A percentile compares a stretch with the other conserved stretches of the same genome.
Evolutionary conservation across 2,329 filamentous ascomycete species (phyloP).

Genomic region (Paraconiothyrium brasiliense): DNA sequence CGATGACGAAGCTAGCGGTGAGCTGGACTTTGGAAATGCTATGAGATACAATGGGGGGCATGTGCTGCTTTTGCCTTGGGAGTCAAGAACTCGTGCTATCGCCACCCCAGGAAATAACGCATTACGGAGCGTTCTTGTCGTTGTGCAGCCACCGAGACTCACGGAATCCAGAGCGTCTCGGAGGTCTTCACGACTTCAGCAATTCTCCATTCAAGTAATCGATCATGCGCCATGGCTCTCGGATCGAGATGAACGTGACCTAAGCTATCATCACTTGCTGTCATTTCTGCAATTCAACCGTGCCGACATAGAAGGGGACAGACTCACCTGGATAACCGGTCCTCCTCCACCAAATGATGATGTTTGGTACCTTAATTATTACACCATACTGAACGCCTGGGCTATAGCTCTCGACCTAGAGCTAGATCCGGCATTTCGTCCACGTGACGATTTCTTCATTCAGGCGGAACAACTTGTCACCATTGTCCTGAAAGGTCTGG

Average conservation of each 20-base stretch:
- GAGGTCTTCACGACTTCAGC: too few relatives aligned
- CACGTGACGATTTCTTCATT: constrained; percentile 7
- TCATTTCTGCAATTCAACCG: background rate
- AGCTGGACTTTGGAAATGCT: background rate
- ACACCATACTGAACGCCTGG: constrained; percentile 30
- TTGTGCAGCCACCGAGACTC: background rate
- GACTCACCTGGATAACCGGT: constrained; percentile 5
- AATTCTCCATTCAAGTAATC: background rate
- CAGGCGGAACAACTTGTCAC: constrained; percentile 5
- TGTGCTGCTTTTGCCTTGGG: constrained; percentile 8
- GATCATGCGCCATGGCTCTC: constrained; percentile 8
- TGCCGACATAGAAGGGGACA: background rate
- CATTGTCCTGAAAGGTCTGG: constrained; percentile 11
- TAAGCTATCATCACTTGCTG: background rate
- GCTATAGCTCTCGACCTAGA: constrained; percentile 23
- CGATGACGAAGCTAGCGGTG: background rate
- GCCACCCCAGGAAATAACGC: background rate
- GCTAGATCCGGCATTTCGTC: constrained; percentile 20
- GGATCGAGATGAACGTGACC: background rate
- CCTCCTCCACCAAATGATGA: constrained; percentile 9
- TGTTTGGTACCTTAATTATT: constrained; percentile 19
- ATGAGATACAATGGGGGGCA: background rate
- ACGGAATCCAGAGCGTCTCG: too few relatives aligned
- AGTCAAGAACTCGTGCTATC: background rate
- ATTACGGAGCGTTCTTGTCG: background rate